A percentile compares a stretch with the other conserved stretches of the same genome.
Evolutionary conservation across 2,329 filamentous ascomycete genomes (phyloP).

Genomic region (Hypoxylon sp.): DNA sequence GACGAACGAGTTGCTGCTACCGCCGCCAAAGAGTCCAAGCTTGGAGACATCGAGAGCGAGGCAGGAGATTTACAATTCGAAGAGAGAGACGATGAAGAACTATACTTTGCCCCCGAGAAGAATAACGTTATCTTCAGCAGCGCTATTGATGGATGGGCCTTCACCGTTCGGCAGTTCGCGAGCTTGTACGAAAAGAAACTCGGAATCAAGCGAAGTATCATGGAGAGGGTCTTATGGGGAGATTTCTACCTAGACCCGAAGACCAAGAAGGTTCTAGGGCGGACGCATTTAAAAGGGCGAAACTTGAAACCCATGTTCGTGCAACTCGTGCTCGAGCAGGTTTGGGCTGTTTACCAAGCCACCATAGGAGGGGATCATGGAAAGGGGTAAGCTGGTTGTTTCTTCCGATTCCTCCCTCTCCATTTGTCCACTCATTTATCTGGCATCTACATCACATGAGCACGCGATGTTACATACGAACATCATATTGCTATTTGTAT

Average conservation of each 20-base stretch:
- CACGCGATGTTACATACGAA: too few relatives aligned
- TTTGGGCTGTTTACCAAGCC: constrained; percentile 95
- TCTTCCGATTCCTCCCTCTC: neutral
- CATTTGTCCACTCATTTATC: neutral
- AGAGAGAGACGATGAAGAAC: constrained; percentile 92
- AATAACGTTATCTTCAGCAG: constrained; percentile 99
- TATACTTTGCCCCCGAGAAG: constrained; percentile 97
- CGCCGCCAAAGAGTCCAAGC: constrained; percentile 64
- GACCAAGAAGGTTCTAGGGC: constrained; percentile 88
- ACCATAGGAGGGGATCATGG: constrained; percentile 83
- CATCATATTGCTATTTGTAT: neutral
- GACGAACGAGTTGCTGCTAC: constrained; percentile 83
- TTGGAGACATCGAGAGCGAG: constrained; percentile 59
- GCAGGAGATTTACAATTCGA: constrained; percentile 76
- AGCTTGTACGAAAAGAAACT: constrained; percentile 95
- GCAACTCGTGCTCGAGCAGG: constrained; percentile 90
- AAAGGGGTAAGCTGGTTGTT: constrained; percentile 73
- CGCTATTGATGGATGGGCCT: constrained; percentile 98
- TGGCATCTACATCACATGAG: neutral
- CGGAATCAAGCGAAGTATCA: constrained; percentile 84
- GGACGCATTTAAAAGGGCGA: constrained; percentile 92
- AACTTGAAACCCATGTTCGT: constrained; percentile 97
- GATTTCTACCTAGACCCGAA: constrained; percentile 97
- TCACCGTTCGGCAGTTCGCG: constrained; percentile 94
- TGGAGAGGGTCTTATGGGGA: constrained; percentile 97